A percentile compares a stretch with the other conserved stretches of the same genome.
These are phyloP conservation scores for Paraphaeosphaeria minitans DNA, from an alignment of 2,329 filamentous ascomycete species.

Conservation along the genomic window DNA sequence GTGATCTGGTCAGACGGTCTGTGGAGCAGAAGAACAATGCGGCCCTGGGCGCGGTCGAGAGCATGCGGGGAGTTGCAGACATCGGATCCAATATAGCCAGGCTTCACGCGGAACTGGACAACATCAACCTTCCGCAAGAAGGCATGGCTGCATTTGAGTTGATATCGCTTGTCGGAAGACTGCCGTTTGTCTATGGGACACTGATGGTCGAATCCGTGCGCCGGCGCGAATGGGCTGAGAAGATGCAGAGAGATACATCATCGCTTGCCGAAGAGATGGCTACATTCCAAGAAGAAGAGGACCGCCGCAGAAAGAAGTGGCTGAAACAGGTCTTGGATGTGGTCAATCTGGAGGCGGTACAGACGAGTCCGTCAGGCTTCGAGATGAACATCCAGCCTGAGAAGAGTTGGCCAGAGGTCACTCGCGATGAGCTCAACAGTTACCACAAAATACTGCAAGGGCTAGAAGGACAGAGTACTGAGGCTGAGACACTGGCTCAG, in stretches of 20 bases:
- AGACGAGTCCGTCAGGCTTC: conserved; percentile 73
- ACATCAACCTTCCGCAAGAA: conserved; percentile 73
- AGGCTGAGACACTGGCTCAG: conserved; percentile 75
- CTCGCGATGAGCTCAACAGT: conserved; percentile 74
- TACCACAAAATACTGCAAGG: conserved; percentile 71
- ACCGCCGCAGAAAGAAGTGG: conserved; percentile 88
- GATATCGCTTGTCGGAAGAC: conserved; percentile 76
- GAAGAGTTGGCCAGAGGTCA: conserved; percentile 80
- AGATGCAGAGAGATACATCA: conserved; percentile 84
- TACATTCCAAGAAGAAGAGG: conserved; percentile 88
- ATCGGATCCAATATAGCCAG: conserved; percentile 77
- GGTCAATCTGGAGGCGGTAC: conserved; percentile 68
- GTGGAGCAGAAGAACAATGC: conserved; percentile 70
- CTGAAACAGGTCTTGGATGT: conserved; percentile 80
- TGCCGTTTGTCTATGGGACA: conserved; percentile 89
- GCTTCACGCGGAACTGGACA: conserved; percentile 73
- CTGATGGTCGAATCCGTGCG: conserved; percentile 85
- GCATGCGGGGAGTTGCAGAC: conserved; percentile 81
- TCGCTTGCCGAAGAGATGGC: conserved; percentile 92
- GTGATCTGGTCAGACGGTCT: conserved; percentile 57
- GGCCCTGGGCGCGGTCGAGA: conserved; percentile 67
- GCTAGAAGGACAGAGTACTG: conserved; percentile 67
- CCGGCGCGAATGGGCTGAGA: conserved; percentile 86
- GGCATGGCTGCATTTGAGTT: conserved; percentile 81
- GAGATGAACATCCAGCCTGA: conserved; percentile 85